Evolutionary conservation across 345 rosid genomes (phyloP).

Genomic region (Sonneratia caseolaris): DNA sequence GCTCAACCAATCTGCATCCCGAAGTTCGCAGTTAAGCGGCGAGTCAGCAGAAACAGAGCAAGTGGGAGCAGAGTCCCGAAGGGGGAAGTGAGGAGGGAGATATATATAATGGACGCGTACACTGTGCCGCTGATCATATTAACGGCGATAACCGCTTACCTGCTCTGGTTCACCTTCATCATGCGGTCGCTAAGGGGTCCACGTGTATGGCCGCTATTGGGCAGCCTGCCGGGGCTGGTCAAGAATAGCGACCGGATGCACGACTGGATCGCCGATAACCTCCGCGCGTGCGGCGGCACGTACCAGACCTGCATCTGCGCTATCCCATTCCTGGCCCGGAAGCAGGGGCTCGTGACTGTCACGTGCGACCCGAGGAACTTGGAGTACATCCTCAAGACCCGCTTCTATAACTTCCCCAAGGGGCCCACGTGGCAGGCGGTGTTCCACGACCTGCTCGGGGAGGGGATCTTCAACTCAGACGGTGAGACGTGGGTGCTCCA

Average conservation of each 20-base stretch:
- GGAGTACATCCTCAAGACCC: slow-evolving; percentile 77
- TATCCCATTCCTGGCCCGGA: slow-evolving; percentile 60
- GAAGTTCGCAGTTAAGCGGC: background rate
- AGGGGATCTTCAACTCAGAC: slow-evolving; percentile 89
- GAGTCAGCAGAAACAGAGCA: background rate
- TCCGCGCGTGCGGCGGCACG: slow-evolving; percentile 86
- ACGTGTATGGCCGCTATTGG: slow-evolving; percentile 81
- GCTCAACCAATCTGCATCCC: background rate
- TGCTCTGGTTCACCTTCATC: slow-evolving; percentile 81
- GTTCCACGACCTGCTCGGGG: slow-evolving; percentile 81
- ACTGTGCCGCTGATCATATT: slow-evolving; percentile 48
- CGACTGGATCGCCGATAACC: slow-evolving; percentile 96
- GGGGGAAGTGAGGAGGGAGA: background rate
- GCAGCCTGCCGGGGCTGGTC: slow-evolving; percentile 87
- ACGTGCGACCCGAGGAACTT: slow-evolving; percentile 88
- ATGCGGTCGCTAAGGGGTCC: slow-evolving; percentile 79
- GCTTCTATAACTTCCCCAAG: slow-evolving; percentile 87
- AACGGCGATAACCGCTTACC: slow-evolving; percentile 61
- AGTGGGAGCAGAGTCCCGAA: background rate
- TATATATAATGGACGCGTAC: slow-evolving; percentile 38
- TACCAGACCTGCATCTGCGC: slow-evolving; percentile 98
- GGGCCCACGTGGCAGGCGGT: slow-evolving; percentile 98
- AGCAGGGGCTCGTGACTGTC: slow-evolving; percentile 94
- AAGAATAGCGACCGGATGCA: slow-evolving; percentile 87
- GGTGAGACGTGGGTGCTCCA: slow-evolving; percentile 94